A percentile compares a stretch with the other conserved stretches of the same genome.
These are phyloP conservation scores for Collybia mongolica DNA, from an alignment of 768 basidiomycete genomes.

Conservation along the genomic window DNA sequence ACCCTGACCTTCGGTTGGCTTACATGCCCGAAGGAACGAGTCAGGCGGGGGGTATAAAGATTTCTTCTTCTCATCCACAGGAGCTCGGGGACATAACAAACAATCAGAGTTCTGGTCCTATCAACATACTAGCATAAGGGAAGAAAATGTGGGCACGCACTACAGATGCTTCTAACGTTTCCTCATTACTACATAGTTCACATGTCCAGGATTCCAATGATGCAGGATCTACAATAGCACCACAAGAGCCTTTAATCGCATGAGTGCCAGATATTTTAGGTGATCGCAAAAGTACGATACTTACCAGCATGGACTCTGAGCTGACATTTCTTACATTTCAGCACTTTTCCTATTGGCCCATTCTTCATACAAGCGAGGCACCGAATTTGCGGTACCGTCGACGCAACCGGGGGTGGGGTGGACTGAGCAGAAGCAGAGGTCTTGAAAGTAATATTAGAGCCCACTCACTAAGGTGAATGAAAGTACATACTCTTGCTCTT, in stretches of 20 bases:
- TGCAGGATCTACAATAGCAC: slow-evolving; percentile 62
- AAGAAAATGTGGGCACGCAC: slow-evolving; percentile 39
- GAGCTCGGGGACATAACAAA: slow-evolving; percentile 73
- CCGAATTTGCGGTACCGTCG: slow-evolving; percentile 58
- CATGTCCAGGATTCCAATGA: slow-evolving; percentile 78
- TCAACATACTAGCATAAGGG: slow-evolving; percentile 6
- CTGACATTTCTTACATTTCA: slow-evolving; percentile 79
- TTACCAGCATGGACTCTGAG: slow-evolving; percentile 80
- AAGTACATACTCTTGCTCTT: slow-evolving; percentile 40
- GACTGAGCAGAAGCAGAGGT: slow-evolving; percentile 51
- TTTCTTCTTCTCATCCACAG: slow-evolving; percentile 48
- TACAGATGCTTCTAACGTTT: slow-evolving; percentile 76
- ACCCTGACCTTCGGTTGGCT: slow-evolving; percentile 90
- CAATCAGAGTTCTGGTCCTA: slow-evolving; percentile 71
- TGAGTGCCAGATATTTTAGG: not conserved
- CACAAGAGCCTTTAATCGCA: slow-evolving; percentile 56
- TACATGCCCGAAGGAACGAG: slow-evolving; percentile 72
- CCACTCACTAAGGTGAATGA: not conserved
- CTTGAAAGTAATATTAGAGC: slow-evolving; percentile 23
- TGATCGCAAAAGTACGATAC: slow-evolving; percentile 10
- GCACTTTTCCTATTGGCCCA: slow-evolving; percentile 74
- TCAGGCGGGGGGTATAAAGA: slow-evolving; percentile 49
- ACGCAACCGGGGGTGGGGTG: slow-evolving; percentile 61
- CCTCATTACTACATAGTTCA: slow-evolving; percentile 85
- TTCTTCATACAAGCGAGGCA: slow-evolving; percentile 76